A percentile compares a stretch with the other conserved stretches of the same genome.
These are phyloP conservation scores for Hypoxylon sp. DNA, from an alignment of 2,329 filamentous ascomycete species.

Conservation along the genomic window DNA sequence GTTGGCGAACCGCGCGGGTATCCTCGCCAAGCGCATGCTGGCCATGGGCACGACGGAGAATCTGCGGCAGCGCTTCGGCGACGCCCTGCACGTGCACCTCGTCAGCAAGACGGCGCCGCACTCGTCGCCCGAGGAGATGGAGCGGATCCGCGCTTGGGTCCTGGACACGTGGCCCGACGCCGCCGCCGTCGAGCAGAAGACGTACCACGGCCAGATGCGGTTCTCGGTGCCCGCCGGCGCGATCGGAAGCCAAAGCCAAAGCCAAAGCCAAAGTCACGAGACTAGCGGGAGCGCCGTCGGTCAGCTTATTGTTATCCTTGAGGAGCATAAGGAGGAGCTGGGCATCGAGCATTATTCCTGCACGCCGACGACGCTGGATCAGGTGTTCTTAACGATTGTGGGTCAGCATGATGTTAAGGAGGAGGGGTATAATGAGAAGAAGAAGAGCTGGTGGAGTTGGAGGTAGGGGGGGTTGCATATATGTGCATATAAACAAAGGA, in stretches of 20 bases:
- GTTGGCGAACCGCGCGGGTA: slow-evolving; percentile 85
- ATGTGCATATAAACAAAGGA: neutral
- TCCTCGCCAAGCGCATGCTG: slow-evolving; percentile 88
- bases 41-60: slow-evolving; percentile 83
- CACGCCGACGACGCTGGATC: slow-evolving; percentile 87
- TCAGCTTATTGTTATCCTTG: slow-evolving; percentile 78
- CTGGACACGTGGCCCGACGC: slow-evolving; percentile 72
- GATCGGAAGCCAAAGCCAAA: slow-evolving; percentile 48
- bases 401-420: slow-evolving; percentile 83
- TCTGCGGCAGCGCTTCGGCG: slow-evolving; percentile 81
- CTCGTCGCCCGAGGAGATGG: slow-evolving; percentile 78
- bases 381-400: slow-evolving; percentile 91
- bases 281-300: slow-evolving; percentile 70
- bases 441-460: slow-evolving; percentile 49
- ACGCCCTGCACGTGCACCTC: slow-evolving; percentile 85
- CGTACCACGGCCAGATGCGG: slow-evolving; percentile 88
- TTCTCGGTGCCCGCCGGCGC: slow-evolving; percentile 78
- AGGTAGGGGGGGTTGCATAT: slow-evolving; percentile 18
- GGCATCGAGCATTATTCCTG: slow-evolving; percentile 90
- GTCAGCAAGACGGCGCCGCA: slow-evolving; percentile 82
- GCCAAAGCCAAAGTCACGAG: slow-evolving; percentile 2
- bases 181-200: slow-evolving; percentile 79
- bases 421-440: slow-evolving; percentile 64
- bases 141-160: slow-evolving; percentile 77
- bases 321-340: slow-evolving; percentile 76